Conservation (phyloP, 2,329 filamentous ascomycete species). For the Scortechinia acanthostroma region DNA sequence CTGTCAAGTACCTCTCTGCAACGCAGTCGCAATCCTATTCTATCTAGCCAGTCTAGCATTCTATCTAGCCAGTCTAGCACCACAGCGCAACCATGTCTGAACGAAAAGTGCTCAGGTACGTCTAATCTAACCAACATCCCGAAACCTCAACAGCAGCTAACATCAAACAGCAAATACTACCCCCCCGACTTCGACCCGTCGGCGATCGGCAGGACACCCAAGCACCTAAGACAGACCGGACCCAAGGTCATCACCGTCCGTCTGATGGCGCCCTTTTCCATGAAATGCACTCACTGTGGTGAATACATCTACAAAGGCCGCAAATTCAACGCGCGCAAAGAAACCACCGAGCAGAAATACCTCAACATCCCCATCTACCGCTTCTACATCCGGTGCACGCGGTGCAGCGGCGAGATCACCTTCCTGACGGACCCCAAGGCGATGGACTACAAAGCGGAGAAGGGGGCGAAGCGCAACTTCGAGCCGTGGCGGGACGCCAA, state of each 20-base stretch:
- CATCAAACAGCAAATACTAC: constrained; percentile 52
- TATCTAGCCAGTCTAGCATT: too few relatives aligned
- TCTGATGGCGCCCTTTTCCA: constrained; percentile 81
- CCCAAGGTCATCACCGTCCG: constrained; percentile 80
- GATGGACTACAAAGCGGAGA: constrained; percentile 73
- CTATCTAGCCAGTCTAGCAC: too few relatives aligned
- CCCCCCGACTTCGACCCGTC: constrained; percentile 85
- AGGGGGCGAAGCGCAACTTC: constrained; percentile 84
- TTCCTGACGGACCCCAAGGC: constrained; percentile 94
- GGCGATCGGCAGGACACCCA: constrained; percentile 65
- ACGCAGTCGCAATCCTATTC: too few relatives aligned
- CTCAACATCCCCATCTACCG: constrained; percentile 79
- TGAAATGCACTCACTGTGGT: constrained; percentile 47
- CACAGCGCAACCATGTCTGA: constrained; percentile 64
- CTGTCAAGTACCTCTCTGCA: too few relatives aligned
- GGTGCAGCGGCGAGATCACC: constrained; percentile 79
- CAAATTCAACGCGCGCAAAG: constrained; percentile 93
- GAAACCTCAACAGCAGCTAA: too few relatives aligned
- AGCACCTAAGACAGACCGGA: constrained; percentile 59
- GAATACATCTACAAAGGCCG: constrained; percentile 89
- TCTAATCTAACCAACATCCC: too few relatives aligned
- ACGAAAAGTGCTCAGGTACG: constrained; percentile 74
- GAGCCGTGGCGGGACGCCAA: constrained; percentile 73
- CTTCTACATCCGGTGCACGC: constrained; percentile 86
- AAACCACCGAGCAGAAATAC: constrained; percentile 83